Evolutionary conservation across 2,329 filamentous ascomycete genomes (phyloP), one percentile per base, ranked within the genome.

Genomic region (Sporothrix curviconia): DNA sequence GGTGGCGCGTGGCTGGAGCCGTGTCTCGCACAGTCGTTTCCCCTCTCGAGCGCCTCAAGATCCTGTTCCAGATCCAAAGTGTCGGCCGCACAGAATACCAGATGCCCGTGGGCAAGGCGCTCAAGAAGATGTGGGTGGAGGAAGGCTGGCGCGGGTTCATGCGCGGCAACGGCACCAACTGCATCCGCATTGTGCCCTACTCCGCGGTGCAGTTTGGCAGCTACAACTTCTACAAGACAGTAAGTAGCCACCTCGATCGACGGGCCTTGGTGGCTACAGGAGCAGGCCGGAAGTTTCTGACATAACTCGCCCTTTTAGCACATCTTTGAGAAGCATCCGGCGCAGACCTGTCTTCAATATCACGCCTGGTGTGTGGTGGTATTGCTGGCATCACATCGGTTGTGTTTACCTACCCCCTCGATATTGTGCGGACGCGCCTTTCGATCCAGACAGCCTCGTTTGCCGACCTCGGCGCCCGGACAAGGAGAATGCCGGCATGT

Each of bases 401-500:
- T 59, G 88, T 90, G 59, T 86, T 89, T 68, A 99, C 94, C 52
- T 99, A 99, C 71, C 94, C 94, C 14, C 86, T 99, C 64, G 94
- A 99, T 69, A 99, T 99, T 67, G 92, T 97, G 60, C 89, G 94
- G 61, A 99, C 94, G 22, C 86, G 94, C 40, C 78, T 99, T 50
- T 97, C 92, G 7, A 96, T 99, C 80, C 94, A 99, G 71, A 92
- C 91, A 3, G 94, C 94, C n/a, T 96, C 92, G 5, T 97, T 99
- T 71, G 83, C 87, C 24, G 86, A 83, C 60, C 79, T 97, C 14
- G 82, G 84, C 54, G 73, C 78, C 53, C 80, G 77, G 67, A 78
- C 83, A 36, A 77, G 79, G 39, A 85, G 89, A 68, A 75, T 96
- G 22, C 92, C 92, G 0, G 94, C 54, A 97, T 99, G 94, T 96